These are phyloP conservation scores for Aschersonia sp. DNA, from an alignment of 2,329 filamentous ascomycete genomes.

Conservation along the genomic window DNA sequence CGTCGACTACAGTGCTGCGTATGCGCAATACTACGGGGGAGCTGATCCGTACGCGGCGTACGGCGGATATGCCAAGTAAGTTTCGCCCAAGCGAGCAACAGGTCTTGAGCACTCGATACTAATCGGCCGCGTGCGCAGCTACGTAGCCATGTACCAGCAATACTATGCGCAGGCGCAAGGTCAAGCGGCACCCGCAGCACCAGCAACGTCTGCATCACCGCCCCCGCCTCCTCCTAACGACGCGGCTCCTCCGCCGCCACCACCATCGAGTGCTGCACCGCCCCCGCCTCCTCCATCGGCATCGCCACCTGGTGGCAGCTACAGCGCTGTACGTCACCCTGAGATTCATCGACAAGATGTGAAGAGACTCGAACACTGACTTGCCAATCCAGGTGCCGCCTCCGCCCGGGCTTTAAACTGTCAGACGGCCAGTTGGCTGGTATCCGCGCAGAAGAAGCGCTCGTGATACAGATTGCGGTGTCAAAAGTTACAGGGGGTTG, in stretches of 20 bases:
- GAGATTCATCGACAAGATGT: background rate
- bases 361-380: background rate
- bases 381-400: slow-evolving; percentile 30
- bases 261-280: slow-evolving; percentile 32
- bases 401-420: slow-evolving; percentile 34
- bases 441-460: no score
- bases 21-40: slow-evolving; percentile 65
- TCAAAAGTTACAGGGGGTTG: no score
- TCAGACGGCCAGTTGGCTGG: no score
- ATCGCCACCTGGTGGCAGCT: slow-evolving; percentile 39
- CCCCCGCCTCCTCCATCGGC: slow-evolving; percentile 34
- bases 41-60: slow-evolving; percentile 81
- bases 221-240: slow-evolving; percentile 45
- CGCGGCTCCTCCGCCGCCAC: slow-evolving; percentile 49
- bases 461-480: no score
- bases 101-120: background rate
- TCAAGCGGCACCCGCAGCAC: slow-evolving; percentile 32
- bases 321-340: slow-evolving; percentile 45
- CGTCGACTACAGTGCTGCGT: slow-evolving; percentile 62
- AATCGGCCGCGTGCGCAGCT: slow-evolving; percentile 22
- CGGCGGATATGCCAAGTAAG: slow-evolving; percentile 70
- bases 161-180: slow-evolving; percentile 39
- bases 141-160: slow-evolving; percentile 60
- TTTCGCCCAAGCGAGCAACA: background rate
- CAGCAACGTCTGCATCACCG: slow-evolving; percentile 34